Conservation (phyloP, 345 rosid genomes). For the Hibiscus syriacus region DNA sequence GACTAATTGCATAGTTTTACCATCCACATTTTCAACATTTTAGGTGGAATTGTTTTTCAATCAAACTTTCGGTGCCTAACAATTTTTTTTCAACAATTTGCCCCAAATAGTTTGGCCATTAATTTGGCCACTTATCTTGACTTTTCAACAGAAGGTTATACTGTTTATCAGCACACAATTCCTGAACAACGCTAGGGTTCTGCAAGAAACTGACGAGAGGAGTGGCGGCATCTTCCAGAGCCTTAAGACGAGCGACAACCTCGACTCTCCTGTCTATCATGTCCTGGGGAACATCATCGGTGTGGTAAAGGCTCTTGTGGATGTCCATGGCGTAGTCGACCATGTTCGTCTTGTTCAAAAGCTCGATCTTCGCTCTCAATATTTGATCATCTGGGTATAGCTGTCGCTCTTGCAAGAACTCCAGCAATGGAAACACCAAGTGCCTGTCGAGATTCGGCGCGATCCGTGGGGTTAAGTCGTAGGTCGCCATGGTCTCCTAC, state of each 20-base stretch:
- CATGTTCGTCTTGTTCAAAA: slow-evolving; percentile 90
- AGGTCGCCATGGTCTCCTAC: slow-evolving; percentile 30
- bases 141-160: too few relatives aligned
- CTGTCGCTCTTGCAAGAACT: slow-evolving; percentile 81
- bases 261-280: slow-evolving; percentile 88
- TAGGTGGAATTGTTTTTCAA: too few relatives aligned
- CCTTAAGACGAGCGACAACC: slow-evolving; percentile 77
- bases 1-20: too few relatives aligned
- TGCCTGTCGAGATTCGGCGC: slow-evolving; percentile 81
- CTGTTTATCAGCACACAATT: slow-evolving; percentile 67
- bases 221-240: slow-evolving; percentile 87
- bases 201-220: slow-evolving; percentile 69
- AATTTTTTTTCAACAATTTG: too few relatives aligned
- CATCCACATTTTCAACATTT: too few relatives aligned
- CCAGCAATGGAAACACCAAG: slow-evolving; percentile 80
- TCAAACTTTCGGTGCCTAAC: too few relatives aligned
- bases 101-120: too few relatives aligned
- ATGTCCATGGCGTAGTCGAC: slow-evolving; percentile 99
- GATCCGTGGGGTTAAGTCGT: slow-evolving; percentile 68
- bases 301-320: slow-evolving; percentile 86
- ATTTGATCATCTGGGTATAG: slow-evolving; percentile 84
- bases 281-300: slow-evolving; percentile 87
- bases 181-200: slow-evolving; percentile 73
- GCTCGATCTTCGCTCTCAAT: slow-evolving; percentile 76
- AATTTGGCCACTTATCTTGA: too few relatives aligned